phyloP scores from a whole-genome alignment of 192 early-diverging fungal genomes.

The Backusella luteola region DNA sequence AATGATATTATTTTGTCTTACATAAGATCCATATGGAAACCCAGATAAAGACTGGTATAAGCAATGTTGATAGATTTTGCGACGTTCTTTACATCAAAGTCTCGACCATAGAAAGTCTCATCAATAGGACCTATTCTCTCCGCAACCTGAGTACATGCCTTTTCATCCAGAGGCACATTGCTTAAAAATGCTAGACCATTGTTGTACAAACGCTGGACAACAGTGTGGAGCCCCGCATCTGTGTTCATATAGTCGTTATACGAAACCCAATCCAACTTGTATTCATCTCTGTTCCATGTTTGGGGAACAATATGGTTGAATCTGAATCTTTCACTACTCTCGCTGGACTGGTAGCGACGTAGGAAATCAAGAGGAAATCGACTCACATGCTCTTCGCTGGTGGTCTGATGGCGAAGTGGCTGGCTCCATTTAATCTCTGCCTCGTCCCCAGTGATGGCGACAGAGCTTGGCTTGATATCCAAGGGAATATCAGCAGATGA shows the following conservation, averaged over 20 bases:
- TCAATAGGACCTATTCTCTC: slow-evolving; percentile 65
- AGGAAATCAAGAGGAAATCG: slow-evolving; percentile 37
- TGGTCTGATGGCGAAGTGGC: slow-evolving; percentile 37
- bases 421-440: slow-evolving; percentile 50
- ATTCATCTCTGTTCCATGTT: slow-evolving; percentile 42
- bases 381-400: slow-evolving; percentile 36
- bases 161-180: slow-evolving; percentile 58
- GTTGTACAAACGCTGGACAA: slow-evolving; percentile 57
- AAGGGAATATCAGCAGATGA: slow-evolving; percentile 49
- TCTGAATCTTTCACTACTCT: slow-evolving; percentile 15
- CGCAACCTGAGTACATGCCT: slow-evolving; percentile 56
- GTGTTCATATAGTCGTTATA: slow-evolving; percentile 61
- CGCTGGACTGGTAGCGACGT: slow-evolving; percentile 16
- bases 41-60: slow-evolving; percentile 76
- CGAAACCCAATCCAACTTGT: slow-evolving; percentile 44
- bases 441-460: slow-evolving; percentile 22
- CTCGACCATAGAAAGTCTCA: slow-evolving; percentile 75
- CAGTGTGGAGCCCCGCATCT: slow-evolving; percentile 47
- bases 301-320: slow-evolving; percentile 33
- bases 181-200: slow-evolving; percentile 70
- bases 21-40: slow-evolving; percentile 88
- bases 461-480: slow-evolving; percentile 36
- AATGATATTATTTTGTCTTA: slow-evolving; percentile 36
- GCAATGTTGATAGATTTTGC: slow-evolving; percentile 82
- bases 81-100: slow-evolving; percentile 77